Evolutionary conservation across 441 rosid genomes (phyloP).

Genomic region (Hypseocharis bilobata): DNA sequence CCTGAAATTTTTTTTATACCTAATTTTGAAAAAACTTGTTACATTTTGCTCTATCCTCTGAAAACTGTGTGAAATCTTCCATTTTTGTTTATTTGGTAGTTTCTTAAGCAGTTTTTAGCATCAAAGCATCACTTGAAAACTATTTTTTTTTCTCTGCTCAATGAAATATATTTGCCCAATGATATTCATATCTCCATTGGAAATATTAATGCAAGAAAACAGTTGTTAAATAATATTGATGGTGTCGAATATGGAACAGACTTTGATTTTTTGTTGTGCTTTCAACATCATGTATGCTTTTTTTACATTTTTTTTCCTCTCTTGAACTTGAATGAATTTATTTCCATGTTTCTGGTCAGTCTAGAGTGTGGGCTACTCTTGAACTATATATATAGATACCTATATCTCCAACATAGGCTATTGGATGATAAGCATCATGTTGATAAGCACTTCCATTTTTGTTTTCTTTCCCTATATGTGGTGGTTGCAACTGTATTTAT

Average conservation of each 20-base stretch:
- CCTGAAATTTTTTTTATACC: not conserved
- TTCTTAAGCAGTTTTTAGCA: not conserved
- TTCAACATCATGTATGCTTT: not conserved
- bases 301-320: not conserved
- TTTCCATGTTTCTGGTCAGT: not conserved
- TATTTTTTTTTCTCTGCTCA: not conserved
- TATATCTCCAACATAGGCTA: not conserved
- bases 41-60: too few species aligned
- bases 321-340: not conserved
- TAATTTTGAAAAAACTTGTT: too few species aligned
- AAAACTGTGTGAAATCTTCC: too few species aligned
- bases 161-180: not conserved
- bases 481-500: not conserved
- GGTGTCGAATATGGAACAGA: not conserved
- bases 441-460: not conserved
- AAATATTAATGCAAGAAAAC: not conserved
- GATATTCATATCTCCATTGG: not conserved
- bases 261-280: too few species aligned
- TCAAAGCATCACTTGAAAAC: not conserved
- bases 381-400: too few species aligned
- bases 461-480: not conserved
- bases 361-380: not conserved
- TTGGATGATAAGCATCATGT: not conserved
- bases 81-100: too few species aligned
- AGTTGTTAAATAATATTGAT: not conserved